phyloP scores from a whole-genome alignment of 2,329 filamentous ascomycete genomes.

The Plectosphaerella plurivora region DNA sequence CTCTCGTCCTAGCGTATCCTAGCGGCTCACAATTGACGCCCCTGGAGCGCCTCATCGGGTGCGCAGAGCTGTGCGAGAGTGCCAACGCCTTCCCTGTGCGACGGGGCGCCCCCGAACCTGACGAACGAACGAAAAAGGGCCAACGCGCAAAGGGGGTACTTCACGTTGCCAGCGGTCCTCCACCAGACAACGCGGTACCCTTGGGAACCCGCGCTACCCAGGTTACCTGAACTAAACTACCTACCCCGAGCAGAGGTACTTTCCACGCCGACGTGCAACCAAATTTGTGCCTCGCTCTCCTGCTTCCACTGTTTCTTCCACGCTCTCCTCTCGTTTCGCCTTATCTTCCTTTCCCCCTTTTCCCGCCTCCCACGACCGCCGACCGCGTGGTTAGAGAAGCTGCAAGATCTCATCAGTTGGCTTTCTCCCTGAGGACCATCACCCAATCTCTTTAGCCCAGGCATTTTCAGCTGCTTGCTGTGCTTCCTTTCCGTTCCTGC shows the following conservation, averaged over 20 bases:
- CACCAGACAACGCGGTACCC: not conserved
- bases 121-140: not conserved
- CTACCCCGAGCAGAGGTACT: conserved; percentile 1
- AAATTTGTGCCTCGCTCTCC: not conserved
- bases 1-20: too few relatives aligned
- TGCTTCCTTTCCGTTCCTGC: conserved; percentile 3
- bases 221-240: not conserved
- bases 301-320: not conserved
- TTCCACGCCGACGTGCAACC: not conserved
- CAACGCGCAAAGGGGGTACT: not conserved
- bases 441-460: not conserved
- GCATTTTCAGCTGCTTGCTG: conserved; percentile 8
- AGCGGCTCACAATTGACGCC: too few relatives aligned
- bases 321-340: not conserved
- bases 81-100: too few relatives aligned
- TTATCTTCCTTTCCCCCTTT: not conserved
- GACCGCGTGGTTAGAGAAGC: not conserved
- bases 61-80: too few relatives aligned
- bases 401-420: not conserved
- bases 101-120: too few relatives aligned
- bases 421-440: too few relatives aligned
- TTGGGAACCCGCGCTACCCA: not conserved
- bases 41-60: too few relatives aligned
- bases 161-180: not conserved
- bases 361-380: not conserved